Percentiles rank a stretch among this genome's conserved stretches.
Evolutionary conservation across 345 rosid genomes (phyloP).

Genomic region (Draba incana): DNA sequence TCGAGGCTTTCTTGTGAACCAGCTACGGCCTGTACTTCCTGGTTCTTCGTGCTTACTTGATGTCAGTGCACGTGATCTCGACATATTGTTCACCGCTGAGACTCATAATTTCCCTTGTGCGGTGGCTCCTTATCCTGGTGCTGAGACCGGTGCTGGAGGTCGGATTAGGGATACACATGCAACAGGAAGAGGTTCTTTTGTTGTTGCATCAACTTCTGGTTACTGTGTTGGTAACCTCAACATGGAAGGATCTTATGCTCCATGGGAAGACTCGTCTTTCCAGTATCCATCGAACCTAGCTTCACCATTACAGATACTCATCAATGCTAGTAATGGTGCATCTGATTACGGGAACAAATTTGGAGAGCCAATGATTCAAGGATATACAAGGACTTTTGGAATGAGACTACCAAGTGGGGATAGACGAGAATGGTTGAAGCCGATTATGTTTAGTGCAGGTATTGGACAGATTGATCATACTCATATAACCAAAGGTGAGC

Average conservation of each 20-base stretch:
- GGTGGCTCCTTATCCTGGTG: slow-evolving; percentile 98
- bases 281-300: slow-evolving; percentile 80
- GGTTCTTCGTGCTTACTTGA: slow-evolving; percentile 64
- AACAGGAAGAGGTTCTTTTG: slow-evolving; percentile 94
- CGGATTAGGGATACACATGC: slow-evolving; percentile 98
- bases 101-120: slow-evolving; percentile 99
- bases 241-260: slow-evolving; percentile 80
- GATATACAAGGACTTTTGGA: slow-evolving; percentile 87
- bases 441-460: slow-evolving; percentile 95
- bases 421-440: slow-evolving; percentile 96
- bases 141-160: slow-evolving; percentile 98
- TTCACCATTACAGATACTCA: slow-evolving; percentile 85
- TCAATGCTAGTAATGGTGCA: slow-evolving; percentile 93
- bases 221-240: slow-evolving; percentile 87
- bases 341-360: slow-evolving; percentile 96
- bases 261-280: slow-evolving; percentile 87
- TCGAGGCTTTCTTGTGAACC: slow-evolving; percentile 73
- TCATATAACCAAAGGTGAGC: slow-evolving; percentile 81
- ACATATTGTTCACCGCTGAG: slow-evolving; percentile 90
- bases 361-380: slow-evolving; percentile 95
- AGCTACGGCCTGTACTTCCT: slow-evolving; percentile 73
- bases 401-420: slow-evolving; percentile 95
- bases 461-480: slow-evolving; percentile 92
- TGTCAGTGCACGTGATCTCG: slow-evolving; percentile 57
- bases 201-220: slow-evolving; percentile 85